These are phyloP conservation scores for Ustilago curta DNA, from an alignment of 1,284 basidiomycete species.

Conservation along the genomic window DNA sequence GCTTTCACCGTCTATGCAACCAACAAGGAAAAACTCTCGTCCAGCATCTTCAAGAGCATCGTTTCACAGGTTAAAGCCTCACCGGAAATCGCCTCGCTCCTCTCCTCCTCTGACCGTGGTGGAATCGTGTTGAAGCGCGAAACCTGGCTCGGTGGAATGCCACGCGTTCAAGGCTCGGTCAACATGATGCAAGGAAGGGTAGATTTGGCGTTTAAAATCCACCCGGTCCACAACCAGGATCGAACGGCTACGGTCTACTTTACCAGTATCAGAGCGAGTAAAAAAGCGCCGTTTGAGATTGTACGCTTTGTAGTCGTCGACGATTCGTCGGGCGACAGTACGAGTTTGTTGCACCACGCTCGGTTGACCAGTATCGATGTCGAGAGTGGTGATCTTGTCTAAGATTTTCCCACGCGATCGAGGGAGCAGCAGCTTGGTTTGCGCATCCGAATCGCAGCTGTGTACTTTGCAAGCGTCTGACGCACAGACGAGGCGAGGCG, in stretches of 20 bases:
- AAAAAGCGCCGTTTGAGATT: conserved; percentile 54
- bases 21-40: conserved; percentile 61
- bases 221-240: background rate
- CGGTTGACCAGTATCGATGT: conserved; percentile 18
- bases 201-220: conserved; percentile 56
- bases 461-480: too few species aligned
- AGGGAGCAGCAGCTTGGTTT: too few species aligned
- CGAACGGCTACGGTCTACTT: conserved; percentile 55
- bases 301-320: conserved; percentile 57
- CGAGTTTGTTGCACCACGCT: conserved; percentile 23
- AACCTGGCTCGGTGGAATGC: conserved; percentile 30
- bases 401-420: too few species aligned
- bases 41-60: conserved; percentile 55
- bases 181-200: conserved; percentile 64
- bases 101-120: conserved; percentile 29
- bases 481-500: too few species aligned
- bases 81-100: conserved; percentile 23
- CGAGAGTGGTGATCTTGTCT: conserved; percentile 26
- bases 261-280: conserved; percentile 51
- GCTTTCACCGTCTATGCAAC: conserved; percentile 55
- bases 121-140: conserved; percentile 24
- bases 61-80: conserved; percentile 46
- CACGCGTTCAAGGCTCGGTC: conserved; percentile 49
- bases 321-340: conserved; percentile 19
- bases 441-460: too few species aligned